Evolutionary conservation across 2,329 filamentous ascomycete species (phyloP), one percentile per base, ranked within the genome.

Genomic region (Sporothrix brasiliensis): DNA sequence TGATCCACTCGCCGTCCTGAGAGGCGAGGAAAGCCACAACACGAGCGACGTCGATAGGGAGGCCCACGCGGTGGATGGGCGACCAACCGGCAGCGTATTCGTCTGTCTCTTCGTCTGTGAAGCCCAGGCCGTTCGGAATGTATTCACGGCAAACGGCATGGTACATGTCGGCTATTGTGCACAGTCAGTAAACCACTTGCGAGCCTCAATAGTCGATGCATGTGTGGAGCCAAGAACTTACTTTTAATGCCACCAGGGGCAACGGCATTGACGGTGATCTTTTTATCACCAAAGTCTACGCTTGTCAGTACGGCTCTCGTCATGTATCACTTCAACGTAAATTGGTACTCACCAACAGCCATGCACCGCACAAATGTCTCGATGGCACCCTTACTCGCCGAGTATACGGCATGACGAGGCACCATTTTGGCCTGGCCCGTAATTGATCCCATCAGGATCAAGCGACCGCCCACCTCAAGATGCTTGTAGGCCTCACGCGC

Each of bases 381-480:
- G 63, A 80, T 78, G 54, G 79, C 77, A 27, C 76, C 78, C 74
- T 80, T 80, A 67, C 77, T 78, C 14, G 75, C 79, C 3, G 77
- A 78, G 73, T 80, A 80, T 19, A 80, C 72, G n/a, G 78, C 72
- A 71, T 80, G 79, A 4, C 74, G 72, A 9, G 78, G 78, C 2
- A 79, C 77, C 41, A 71, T 75, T 67, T 77, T 77, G 70, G 74
- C 76, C 61, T 75, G 73, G 49, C 87, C 74, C 2, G 86, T 87
- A 76, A 89, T 89, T 30, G 86, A 88, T 50, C 81, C 84, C 86
- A 88, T 90, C 69, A 90, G 81, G 74, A 90, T 86, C 63, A 90
- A 81, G 16, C 88, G 83, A n/a, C 88, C 88, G 70, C 87, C 85
- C 66, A 87, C 80, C 77, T 87, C 84, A 47, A 90, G 83, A 77